These are phyloP conservation scores for Castanopsis chinensis DNA, from an alignment of 306 rosid species.

Conservation along the genomic window DNA sequence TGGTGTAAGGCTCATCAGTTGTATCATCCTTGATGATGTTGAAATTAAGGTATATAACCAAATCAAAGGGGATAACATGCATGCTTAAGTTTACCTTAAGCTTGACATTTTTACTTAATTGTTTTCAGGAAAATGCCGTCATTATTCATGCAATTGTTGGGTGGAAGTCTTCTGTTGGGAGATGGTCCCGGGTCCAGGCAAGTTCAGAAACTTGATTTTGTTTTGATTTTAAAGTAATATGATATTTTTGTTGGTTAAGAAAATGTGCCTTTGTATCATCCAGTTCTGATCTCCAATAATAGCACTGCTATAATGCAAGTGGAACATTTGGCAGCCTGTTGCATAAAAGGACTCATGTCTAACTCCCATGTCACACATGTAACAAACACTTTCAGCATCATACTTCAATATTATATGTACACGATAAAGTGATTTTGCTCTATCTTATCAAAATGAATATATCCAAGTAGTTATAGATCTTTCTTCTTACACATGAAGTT, in stretches of 20 bases:
- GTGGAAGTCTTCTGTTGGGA: slow-evolving; percentile 91
- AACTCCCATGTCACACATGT: background rate
- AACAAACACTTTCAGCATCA: background rate
- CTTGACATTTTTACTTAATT: background rate
- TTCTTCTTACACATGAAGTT: background rate
- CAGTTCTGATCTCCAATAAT: background rate
- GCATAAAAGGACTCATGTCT: background rate
- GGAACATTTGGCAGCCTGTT: background rate
- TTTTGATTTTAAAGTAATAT: background rate
- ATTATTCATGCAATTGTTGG: slow-evolving; percentile 88
- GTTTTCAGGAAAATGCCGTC: slow-evolving; percentile 82
- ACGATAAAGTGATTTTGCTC: too few species aligned
- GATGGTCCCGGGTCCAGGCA: slow-evolving; percentile 94
- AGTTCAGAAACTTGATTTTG: slow-evolving; percentile 26
- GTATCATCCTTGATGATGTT: slow-evolving; percentile 84
- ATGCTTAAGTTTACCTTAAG: background rate
- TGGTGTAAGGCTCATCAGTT: slow-evolving; percentile 85
- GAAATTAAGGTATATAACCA: slow-evolving; percentile 69
- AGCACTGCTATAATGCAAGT: background rate
- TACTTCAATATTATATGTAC: background rate
- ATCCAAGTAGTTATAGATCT: too few species aligned
- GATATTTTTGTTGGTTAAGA: slow-evolving; percentile 1
- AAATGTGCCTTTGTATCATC: background rate
- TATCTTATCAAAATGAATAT: too few species aligned
- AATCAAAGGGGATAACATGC: slow-evolving; percentile 8